Evolutionary conservation across 2,329 filamentous ascomycete genomes (phyloP), one percentile per base, ranked within the genome.

Genomic region (Claviceps paspali): DNA sequence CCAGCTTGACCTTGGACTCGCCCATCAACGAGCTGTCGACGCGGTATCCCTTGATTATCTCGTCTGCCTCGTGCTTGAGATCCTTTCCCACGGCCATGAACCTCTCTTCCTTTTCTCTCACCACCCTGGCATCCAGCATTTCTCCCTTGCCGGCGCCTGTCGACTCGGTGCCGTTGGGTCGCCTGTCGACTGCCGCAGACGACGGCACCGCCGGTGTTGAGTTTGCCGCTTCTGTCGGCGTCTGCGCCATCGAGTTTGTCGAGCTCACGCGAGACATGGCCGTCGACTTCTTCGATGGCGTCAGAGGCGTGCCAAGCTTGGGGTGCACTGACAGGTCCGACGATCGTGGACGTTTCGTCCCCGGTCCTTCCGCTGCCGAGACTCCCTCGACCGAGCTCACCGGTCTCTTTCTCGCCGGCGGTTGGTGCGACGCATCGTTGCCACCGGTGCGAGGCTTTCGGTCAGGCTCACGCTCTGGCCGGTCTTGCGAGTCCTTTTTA

Each of bases 251-350:
- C 1, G 69, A 73, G 47, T 66, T 69, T 49, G 54, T 69, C 1
- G 70, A 73, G 35, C 66, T 60, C 24, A 64, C 67, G 4, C 69
- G 65, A 5, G 63, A 68, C 67, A 73, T 73, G 38, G 66, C 52
- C 2, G 61, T 57, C 11, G 64, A 57, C 38, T 62, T 70, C 43
- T 65, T 73, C 8, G 67, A 62, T 0, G 70, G 70, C 1, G 70
- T 74, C 2, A 65, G 63, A 0, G 68, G 67, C 1, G 55, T 51
- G 11, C 57, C 47, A 11, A 58, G 46, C 33, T 57, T 53, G 18
- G 52, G 45, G 5, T 53, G 48, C 28, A 49, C 51, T 22, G 52
- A 47, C 19, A 59, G 47, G 5, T 69, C 68, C 1, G 62, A 55
- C 2, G 62, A 53, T 29, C 59, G 58, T 17, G 65, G 65, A 26